Base-by-base conservation (phyloP, 345 rosid species). In the Eucalyptus sp. region DNA sequence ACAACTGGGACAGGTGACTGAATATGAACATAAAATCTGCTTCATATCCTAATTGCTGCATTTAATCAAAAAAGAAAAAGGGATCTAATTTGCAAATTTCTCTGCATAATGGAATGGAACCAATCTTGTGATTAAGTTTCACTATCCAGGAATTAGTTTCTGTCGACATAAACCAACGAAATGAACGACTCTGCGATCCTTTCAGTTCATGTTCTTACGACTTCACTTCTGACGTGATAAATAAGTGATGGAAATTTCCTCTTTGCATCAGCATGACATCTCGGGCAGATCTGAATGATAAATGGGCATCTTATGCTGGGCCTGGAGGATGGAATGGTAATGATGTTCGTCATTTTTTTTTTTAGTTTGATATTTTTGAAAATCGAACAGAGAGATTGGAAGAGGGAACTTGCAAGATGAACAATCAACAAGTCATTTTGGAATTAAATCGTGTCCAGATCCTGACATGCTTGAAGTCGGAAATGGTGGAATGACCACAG, bases 401-500 rank as follows among this genome's bases (percentile, higher is more conserved):
- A 11, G 41, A 50, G 50, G 16, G 50, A 66, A 48, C 56, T 46
- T 41, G 48, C 48, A 22, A 41, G 17, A 49, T 66, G 12, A 22
- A 50, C 52, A 62, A 44, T 15, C 54, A 15, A 41, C 27, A 41
- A 76, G 27, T 44, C 25, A 46, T 31, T 50, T 68, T n/a, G 50
- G 29, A 64, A 66, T 50, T 50, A 9, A 87, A 33, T n/a, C 51
- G 50, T 29, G 43, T 46, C 86, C 91, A 95, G 97, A 95, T 89
- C 96, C 97, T 2, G 97, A 95, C 90, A 95, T 95, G 96, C 95
- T 95, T 50, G 97, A 95, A 91, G 94, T 95, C 49, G 97, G 96
- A 24, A 95, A 95, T 87, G 96, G 97, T 52, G 95, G 96, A 44
- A 95, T 95, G 97, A 95, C 93, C 13, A 90, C 92, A 2, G 94